Percentiles rank a stretch among this genome's conserved stretches.
Evolutionary conservation across 768 basidiomycete genomes (phyloP).

Genomic region (Boletellus ananas): DNA sequence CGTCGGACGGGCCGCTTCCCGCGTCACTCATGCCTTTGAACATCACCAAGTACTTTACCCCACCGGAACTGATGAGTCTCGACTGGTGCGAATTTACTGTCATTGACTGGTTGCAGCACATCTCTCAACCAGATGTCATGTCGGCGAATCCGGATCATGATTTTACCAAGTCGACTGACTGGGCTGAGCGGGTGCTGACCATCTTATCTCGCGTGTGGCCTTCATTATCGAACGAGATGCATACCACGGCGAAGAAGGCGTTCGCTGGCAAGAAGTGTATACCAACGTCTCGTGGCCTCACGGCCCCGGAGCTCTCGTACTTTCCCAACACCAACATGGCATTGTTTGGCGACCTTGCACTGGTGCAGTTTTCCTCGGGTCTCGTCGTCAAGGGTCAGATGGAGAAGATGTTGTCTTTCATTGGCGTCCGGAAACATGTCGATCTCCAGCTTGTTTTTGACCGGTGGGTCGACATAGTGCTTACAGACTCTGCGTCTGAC

Average conservation of each 20-base stretch:
- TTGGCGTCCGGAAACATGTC: slow-evolving; percentile 89
- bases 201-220: slow-evolving; percentile 72
- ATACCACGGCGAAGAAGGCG: slow-evolving; percentile 39
- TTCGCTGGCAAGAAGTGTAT: slow-evolving; percentile 46
- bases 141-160: slow-evolving; percentile 51
- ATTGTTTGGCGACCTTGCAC: slow-evolving; percentile 78
- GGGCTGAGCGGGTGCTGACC: slow-evolving; percentile 77
- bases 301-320: slow-evolving; percentile 68
- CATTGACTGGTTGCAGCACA: slow-evolving; percentile 68
- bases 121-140: slow-evolving; percentile 47
- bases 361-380: slow-evolving; percentile 69
- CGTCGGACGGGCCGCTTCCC: slow-evolving; percentile 76
- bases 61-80: slow-evolving; percentile 55
- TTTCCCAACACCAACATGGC: slow-evolving; percentile 78
- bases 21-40: slow-evolving; percentile 63
- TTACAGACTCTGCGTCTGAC: not conserved
- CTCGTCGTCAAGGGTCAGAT: slow-evolving; percentile 58
- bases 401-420: slow-evolving; percentile 63
- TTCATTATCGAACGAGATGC: slow-evolving; percentile 47
- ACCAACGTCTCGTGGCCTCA: slow-evolving; percentile 59
- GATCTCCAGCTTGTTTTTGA: slow-evolving; percentile 93
- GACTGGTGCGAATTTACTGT: slow-evolving; percentile 78
- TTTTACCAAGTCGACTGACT: slow-evolving; percentile 58
- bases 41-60: slow-evolving; percentile 58
- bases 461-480: slow-evolving; percentile 43